These are phyloP conservation scores for Grifola frondosa DNA, from an alignment of 1,284 basidiomycete species.

Conservation along the genomic window DNA sequence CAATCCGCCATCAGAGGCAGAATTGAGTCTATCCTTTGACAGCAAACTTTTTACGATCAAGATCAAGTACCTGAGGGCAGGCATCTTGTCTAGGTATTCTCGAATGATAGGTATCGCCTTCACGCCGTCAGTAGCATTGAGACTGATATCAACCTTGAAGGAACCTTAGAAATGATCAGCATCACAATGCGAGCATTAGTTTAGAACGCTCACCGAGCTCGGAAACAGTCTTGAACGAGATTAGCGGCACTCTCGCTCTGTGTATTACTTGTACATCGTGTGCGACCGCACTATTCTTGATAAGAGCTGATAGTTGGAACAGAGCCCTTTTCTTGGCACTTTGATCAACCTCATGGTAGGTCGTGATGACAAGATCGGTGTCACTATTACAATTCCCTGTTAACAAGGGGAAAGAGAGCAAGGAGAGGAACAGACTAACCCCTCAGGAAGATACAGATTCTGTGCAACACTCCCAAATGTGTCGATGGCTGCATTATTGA, in stretches of 20 bases:
- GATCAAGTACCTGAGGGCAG: conserved; percentile 64
- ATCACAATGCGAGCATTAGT: neutral
- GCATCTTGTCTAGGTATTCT: conserved; percentile 55
- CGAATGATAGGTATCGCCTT: conserved; percentile 60
- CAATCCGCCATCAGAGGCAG: conserved; percentile 70
- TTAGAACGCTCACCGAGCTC: conserved; percentile 32
- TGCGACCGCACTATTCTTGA: conserved; percentile 29
- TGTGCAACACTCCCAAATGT: conserved; percentile 33
- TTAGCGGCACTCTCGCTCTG: conserved; percentile 56
- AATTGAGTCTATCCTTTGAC: conserved; percentile 64
- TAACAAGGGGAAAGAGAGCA: neutral
- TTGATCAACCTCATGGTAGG: conserved; percentile 17
- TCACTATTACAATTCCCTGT: conserved; percentile 24
- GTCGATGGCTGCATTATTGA: conserved; percentile 20
- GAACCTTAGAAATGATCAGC: conserved; percentile 41
- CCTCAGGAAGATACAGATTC: conserved; percentile 30
- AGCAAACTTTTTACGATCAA: conserved; percentile 75
- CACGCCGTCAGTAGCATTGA: conserved; percentile 68
- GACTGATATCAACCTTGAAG: conserved; percentile 65
- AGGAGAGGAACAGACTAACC: conserved; percentile 17
- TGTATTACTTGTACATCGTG: conserved; percentile 48
- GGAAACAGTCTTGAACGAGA: conserved; percentile 53
- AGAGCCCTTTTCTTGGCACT: conserved; percentile 24
- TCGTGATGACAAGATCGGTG: conserved; percentile 36
- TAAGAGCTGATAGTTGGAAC: conserved; percentile 27